Evolutionary conservation across 140 eudicot genomes (phyloP), one percentile per base, ranked within the genome.

Genomic region (Stevia rebaudiana): DNA sequence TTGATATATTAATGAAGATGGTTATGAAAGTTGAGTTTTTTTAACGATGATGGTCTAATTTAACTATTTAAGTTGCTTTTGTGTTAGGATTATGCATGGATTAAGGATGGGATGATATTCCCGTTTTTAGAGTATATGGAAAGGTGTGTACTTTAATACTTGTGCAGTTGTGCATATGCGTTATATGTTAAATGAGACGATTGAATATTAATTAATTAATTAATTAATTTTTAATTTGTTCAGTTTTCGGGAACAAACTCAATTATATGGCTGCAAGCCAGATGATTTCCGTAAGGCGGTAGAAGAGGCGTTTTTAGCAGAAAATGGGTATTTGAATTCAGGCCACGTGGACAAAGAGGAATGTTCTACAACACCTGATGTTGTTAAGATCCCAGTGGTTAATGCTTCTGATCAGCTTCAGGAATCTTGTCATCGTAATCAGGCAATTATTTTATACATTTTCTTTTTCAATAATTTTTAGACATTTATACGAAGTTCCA

Each of bases 71-170:
- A 24, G 44, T 49, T 30, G 22, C 25, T 65, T 25, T 53, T 42
- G 58, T 69, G 55, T 5, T 70, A 94, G 99, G 99, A 94, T 68
- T 94, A 88, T 74, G 92, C 83, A 57, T 94, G 99, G 99, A 83
- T 94, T 36, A 94, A 84, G 71, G 86, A 83, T 36, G 97, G 95
- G 51, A 81, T 86, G 97, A 74, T 89, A 25, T 94, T 79, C 61
- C 99, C 99, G 0, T 94, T 94, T 64, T 54, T 68, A 43, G 90
- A 94, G 66, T 89, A 80, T 70, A 70, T 78, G 78, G 90, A 86
- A 54, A 78, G 95, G 99, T 94, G 65, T 63, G 81, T 73, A 24
- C 24, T 21, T 61, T n/a, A 48, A 39, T n/a, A 31, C 42, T 19
- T 47, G 10, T 48, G n/a, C 9, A 23, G 5, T 23, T 67, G 41